Percentiles rank a stretch among this genome's conserved stretches.
Conservation (phyloP, 805 yeast species). For the Nakazawaea molendinolei region DNA sequence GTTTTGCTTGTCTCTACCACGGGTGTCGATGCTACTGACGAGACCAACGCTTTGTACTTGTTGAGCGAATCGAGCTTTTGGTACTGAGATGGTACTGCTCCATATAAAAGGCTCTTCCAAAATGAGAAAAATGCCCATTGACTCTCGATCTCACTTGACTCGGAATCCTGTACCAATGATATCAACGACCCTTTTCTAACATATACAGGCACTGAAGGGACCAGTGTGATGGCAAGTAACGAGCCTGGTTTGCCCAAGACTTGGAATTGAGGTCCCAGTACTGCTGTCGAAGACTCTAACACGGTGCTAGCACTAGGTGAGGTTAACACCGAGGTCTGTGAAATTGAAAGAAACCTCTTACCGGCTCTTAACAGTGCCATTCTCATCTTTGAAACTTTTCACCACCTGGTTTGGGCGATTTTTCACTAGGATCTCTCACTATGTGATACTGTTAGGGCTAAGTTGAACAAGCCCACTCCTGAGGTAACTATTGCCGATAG, state of each 20-base stretch:
- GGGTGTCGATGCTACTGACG: constrained; percentile 24
- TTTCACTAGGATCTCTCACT: no score
- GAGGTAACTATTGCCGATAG: no score
- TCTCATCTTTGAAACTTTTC: no score
- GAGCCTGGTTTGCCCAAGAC: constrained; percentile 44
- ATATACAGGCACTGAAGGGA: constrained; percentile 52
- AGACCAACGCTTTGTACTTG: constrained; percentile 37
- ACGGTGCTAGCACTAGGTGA: not conserved
- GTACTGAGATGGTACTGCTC: constrained; percentile 37
- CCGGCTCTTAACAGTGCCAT: no score
- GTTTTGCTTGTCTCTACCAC: constrained; percentile 23
- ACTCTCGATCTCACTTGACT: constrained; percentile 14
- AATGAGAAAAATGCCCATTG: constrained; percentile 29
- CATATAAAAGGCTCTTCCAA: constrained; percentile 35
- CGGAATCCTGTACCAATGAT: constrained; percentile 26
- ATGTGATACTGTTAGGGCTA: no score
- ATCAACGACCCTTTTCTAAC: constrained; percentile 43
- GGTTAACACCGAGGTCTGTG: constrained; percentile 4
- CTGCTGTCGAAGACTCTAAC: not conserved
- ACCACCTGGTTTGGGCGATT: no score
- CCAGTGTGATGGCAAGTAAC: constrained; percentile 41
- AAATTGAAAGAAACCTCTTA: constrained; percentile 1
- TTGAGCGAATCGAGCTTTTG: constrained; percentile 42
- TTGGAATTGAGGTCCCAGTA: constrained; percentile 25
- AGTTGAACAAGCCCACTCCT: no score